Percentiles rank a stretch among this genome's conserved stretches.
Conservation (phyloP, 495 filamentous ascomycete genomes). For the Clohesyomyces aquaticus region DNA sequence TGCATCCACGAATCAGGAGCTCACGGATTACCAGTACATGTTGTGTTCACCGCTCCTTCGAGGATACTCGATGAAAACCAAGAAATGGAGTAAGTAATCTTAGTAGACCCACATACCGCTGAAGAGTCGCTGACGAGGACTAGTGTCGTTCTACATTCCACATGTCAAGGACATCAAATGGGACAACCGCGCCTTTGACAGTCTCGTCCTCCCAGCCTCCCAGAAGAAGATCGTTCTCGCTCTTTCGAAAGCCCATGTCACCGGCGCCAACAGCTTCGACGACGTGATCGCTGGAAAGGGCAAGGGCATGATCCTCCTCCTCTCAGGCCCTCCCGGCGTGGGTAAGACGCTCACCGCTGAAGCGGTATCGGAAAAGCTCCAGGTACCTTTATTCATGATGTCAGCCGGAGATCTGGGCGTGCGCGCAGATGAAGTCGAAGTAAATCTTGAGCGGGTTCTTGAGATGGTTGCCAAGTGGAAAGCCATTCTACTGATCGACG, state of each 20-base stretch:
- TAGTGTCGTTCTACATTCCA: conserved; percentile 45
- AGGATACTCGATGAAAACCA: conserved; percentile 52
- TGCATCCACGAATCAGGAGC: conserved; percentile 2
- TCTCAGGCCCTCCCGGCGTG: conserved; percentile 43
- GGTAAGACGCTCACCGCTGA: conserved; percentile 47
- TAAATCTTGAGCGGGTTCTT: conserved; percentile 39
- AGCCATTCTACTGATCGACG: conserved; percentile 61
- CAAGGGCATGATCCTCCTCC: conserved; percentile 44
- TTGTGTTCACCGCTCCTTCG: conserved; percentile 43
- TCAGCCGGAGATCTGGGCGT: conserved; percentile 42
- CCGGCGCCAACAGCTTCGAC: conserved; percentile 51
- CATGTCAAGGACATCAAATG: conserved; percentile 48
- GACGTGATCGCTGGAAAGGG: conserved; percentile 57
- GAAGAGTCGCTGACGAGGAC: not conserved
- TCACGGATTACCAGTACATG: conserved; percentile 44
- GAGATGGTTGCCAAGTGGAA: conserved; percentile 46
- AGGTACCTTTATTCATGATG: conserved; percentile 45
- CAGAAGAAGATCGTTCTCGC: conserved; percentile 55
- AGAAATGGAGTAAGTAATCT: conserved; percentile 46
- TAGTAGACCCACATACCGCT: too few relatives aligned
- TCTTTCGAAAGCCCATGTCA: conserved; percentile 52
- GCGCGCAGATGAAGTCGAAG: conserved; percentile 38
- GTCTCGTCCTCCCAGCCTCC: conserved; percentile 48
- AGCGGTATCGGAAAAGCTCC: conserved; percentile 43
- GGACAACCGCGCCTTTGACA: conserved; percentile 49